Conservation (phyloP, 2,329 filamentous ascomycete genomes). For the Metarhizium brunneum region DNA sequence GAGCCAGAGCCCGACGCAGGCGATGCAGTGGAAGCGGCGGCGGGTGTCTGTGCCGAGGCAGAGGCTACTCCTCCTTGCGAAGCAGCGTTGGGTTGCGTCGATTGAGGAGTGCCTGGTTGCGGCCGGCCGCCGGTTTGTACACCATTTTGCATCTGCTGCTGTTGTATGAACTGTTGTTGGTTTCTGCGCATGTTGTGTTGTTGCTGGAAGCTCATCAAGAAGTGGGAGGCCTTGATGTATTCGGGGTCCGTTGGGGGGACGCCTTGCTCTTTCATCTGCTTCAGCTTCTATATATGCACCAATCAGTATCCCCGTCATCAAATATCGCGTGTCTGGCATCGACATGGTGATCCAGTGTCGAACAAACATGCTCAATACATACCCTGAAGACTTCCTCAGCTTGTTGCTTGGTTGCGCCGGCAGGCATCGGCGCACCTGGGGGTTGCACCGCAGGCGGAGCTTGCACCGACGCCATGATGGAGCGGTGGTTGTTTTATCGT, state of each 20-base stretch:
- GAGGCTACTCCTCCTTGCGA: conserved; percentile 29
- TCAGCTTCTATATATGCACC: conserved; percentile 57
- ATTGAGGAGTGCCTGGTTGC: conserved; percentile 26
- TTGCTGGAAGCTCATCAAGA: conserved; percentile 63
- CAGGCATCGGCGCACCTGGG: conserved; percentile 51
- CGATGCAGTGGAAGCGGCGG: conserved; percentile 21
- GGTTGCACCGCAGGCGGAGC: conserved; percentile 59
- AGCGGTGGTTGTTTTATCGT: conserved; percentile 10
- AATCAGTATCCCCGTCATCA: conserved; percentile 1
- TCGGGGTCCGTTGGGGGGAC: conserved; percentile 78
- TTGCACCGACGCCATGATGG: conserved; percentile 74
- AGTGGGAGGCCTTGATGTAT: conserved; percentile 70
- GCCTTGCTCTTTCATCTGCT: conserved; percentile 79
- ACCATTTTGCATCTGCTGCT: conserved; percentile 45
- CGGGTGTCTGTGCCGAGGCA: conserved; percentile 23
- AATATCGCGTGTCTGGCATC: neutral
- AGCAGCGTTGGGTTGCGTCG: conserved; percentile 21
- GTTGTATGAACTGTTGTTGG: conserved; percentile 33
- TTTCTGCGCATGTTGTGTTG: conserved; percentile 47
- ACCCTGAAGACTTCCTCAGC: conserved; percentile 66
- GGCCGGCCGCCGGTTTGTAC: conserved; percentile 26
- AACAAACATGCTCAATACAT: conserved; percentile 20
- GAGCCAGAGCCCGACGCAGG: conserved; percentile 22
- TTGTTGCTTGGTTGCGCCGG: conserved; percentile 65
- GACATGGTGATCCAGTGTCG: neutral